Conservation (phyloP, 83 land plant genomes). For the Picea mariana region DNA sequence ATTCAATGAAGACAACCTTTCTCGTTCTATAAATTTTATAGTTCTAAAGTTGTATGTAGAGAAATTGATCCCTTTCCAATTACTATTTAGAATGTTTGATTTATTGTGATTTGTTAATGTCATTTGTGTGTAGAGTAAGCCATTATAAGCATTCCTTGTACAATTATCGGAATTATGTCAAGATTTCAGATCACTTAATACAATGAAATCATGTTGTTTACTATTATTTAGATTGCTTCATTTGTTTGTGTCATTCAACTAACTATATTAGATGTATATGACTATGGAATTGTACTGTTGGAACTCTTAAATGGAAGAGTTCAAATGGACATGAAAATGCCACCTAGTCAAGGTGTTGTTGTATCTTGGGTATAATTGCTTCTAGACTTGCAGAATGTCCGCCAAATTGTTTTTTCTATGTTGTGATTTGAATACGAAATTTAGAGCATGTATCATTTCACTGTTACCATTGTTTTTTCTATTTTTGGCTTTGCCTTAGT, state of each 20-base stretch:
- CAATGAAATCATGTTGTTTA: background rate
- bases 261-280: conserved; percentile 77
- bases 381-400: background rate
- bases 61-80: background rate
- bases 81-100: background rate
- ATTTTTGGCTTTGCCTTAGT: conserved; percentile 75
- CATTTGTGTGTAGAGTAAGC: background rate
- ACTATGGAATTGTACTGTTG: conserved; percentile 69
- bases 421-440: background rate
- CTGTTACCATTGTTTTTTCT: background rate
- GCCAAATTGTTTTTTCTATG: background rate
- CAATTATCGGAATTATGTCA: conserved; percentile 8
- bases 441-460: background rate
- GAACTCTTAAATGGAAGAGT: conserved; percentile 73
- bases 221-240: background rate
- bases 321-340: conserved; percentile 65
- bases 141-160: background rate
- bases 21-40: background rate
- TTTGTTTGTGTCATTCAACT: background rate
- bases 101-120: too few species aligned
- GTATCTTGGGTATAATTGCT: conserved; percentile 59
- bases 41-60: too few species aligned
- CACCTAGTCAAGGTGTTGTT: conserved; percentile 67
- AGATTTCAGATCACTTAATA: background rate
- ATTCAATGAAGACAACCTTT: background rate